Evolutionary conservation across 2,329 filamentous ascomycete species (phyloP).

Genomic region (Penicillium sp.): DNA sequence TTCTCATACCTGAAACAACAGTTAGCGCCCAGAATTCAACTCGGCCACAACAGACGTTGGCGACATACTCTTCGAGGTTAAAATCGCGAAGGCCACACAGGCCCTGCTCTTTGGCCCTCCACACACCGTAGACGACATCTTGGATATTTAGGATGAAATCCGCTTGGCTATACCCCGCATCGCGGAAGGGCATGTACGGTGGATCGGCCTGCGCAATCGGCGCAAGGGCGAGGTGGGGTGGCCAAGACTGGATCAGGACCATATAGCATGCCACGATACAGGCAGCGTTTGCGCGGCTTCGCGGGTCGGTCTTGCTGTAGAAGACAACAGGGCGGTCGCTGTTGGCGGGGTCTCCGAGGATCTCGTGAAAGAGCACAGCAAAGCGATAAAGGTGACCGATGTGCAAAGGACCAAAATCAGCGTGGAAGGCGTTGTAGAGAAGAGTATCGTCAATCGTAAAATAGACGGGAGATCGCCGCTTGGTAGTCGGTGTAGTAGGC

Average conservation of each 20-base stretch:
- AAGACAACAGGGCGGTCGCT: slow-evolving; percentile 89
- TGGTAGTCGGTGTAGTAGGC: slow-evolving; percentile 55
- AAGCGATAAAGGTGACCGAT: slow-evolving; percentile 97
- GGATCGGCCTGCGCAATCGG: slow-evolving; percentile 96
- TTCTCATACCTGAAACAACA: slow-evolving; percentile 70
- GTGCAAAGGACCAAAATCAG: slow-evolving; percentile 95
- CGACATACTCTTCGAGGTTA: slow-evolving; percentile 76
- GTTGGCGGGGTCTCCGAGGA: slow-evolving; percentile 86
- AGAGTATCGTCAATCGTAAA: slow-evolving; percentile 92
- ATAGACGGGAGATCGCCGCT: slow-evolving; percentile 71
- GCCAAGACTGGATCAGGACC: slow-evolving; percentile 97
- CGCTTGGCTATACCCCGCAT: slow-evolving; percentile 96
- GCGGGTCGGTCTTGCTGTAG: slow-evolving; percentile 88
- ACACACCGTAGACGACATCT: slow-evolving; percentile 96
- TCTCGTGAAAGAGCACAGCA: slow-evolving; percentile 91
- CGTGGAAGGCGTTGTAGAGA: slow-evolving; percentile 97
- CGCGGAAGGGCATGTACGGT: slow-evolving; percentile 96
- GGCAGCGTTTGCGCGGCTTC: slow-evolving; percentile 85
- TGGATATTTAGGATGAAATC: slow-evolving; percentile 95
- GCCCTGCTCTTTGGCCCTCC: slow-evolving; percentile 96
- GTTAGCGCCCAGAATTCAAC: slow-evolving; percentile 11
- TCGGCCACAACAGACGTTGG: neutral
- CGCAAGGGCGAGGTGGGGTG: slow-evolving; percentile 88
- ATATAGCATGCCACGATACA: slow-evolving; percentile 97
- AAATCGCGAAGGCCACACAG: slow-evolving; percentile 91